Evolutionary conservation across 1,284 basidiomycete species (phyloP).

Genomic region (Pseudozyma thailandica): DNA sequence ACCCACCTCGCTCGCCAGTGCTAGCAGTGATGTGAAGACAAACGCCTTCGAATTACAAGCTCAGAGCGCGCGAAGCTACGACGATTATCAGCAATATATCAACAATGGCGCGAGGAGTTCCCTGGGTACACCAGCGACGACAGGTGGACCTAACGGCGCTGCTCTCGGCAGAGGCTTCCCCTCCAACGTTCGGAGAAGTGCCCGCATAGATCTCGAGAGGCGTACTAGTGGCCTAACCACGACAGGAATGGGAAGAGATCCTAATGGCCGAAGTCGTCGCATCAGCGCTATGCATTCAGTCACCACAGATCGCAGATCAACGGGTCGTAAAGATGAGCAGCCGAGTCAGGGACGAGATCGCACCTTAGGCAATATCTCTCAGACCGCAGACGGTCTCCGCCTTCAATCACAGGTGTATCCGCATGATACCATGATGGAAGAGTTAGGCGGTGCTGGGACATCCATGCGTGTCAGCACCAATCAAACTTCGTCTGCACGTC

Average conservation of each 20-base stretch:
- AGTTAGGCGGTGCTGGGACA: constrained; percentile 22
- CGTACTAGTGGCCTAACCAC: constrained; percentile 33
- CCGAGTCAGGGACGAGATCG: constrained; percentile 33
- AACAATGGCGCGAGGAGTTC: constrained; percentile 8
- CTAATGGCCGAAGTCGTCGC: constrained; percentile 44
- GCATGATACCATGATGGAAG: constrained; percentile 44
- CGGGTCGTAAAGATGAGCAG: constrained; percentile 30
- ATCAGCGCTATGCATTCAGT: constrained; percentile 50
- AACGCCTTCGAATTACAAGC: background rate
- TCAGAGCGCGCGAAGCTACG: background rate
- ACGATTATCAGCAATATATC: constrained; percentile 5
- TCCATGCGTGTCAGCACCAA: constrained; percentile 31
- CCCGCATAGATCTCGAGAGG: constrained; percentile 36
- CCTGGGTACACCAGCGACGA: constrained; percentile 13
- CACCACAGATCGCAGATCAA: constrained; percentile 26
- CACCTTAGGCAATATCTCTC: constrained; percentile 45
- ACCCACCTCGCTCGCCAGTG: constrained; percentile 12
- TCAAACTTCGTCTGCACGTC: constrained; percentile 21
- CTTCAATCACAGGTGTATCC: constrained; percentile 34
- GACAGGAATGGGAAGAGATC: constrained; percentile 38
- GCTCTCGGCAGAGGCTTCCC: constrained; percentile 37
- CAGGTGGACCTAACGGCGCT: constrained; percentile 1
- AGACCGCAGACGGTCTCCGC: constrained; percentile 47
- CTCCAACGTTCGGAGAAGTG: constrained; percentile 25
- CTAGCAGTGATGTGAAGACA: background rate